Evolutionary conservation across 768 basidiomycete genomes (phyloP).

Genomic region (Leucocoprinus leucothites): DNA sequence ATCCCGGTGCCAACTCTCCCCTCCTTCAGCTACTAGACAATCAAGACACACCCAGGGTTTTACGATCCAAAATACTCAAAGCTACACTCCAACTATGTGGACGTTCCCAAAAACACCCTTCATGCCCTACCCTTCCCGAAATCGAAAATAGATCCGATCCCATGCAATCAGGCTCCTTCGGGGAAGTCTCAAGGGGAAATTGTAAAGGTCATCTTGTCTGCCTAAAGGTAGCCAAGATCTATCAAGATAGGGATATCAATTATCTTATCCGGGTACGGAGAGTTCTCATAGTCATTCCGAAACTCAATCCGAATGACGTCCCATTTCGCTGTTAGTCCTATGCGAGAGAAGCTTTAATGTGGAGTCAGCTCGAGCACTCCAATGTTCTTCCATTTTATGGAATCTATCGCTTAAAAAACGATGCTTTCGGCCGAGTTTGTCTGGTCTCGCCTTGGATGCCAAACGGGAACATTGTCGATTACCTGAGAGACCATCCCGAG

Average conservation of each 20-base stretch:
- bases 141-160: too few relatives aligned
- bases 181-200: constrained; percentile 26
- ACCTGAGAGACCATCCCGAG: constrained; percentile 17
- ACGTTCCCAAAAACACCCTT: too few relatives aligned
- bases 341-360: constrained; percentile 23
- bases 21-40: too few relatives aligned
- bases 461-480: constrained; percentile 31
- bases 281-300: too few relatives aligned
- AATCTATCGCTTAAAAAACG: constrained; percentile 21
- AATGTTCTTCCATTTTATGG: constrained; percentile 39
- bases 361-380: constrained; percentile 26
- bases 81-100: too few relatives aligned
- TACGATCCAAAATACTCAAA: too few relatives aligned
- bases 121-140: too few relatives aligned
- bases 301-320: too few relatives aligned
- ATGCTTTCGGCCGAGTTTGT: constrained; percentile 16
- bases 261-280: constrained; percentile 20
- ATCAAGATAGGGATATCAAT: constrained; percentile 17
- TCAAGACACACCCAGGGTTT: too few relatives aligned
- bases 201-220: constrained; percentile 20
- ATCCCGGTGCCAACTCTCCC: too few relatives aligned
- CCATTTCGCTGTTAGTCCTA: too few relatives aligned
- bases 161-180: constrained; percentile 12
- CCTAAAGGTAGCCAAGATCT: constrained; percentile 24
- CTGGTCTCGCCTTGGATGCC: constrained; percentile 37